Evolutionary conservation across 306 rosid genomes (phyloP), one percentile per base, ranked within the genome.

Genomic region (Oemleria cerasiformis): DNA sequence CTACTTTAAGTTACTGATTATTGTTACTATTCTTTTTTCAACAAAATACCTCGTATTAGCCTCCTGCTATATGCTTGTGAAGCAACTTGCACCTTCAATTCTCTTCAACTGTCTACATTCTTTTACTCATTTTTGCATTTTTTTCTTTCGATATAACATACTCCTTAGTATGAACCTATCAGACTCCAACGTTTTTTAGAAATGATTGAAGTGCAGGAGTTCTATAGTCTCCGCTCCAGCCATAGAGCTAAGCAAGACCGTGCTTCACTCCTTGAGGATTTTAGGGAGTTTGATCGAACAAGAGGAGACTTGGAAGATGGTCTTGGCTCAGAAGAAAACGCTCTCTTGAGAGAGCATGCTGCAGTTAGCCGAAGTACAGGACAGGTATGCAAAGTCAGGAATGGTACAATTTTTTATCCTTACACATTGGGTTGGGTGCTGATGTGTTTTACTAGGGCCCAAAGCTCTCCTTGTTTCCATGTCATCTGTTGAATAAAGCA

Each of bases 191-290:
- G 63, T 73, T 17, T 69, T 81, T 77, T 77, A 49, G 69, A 67
- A 74, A 39, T 79, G 75, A 76, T 82, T 91, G 85, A 83, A 87
- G 78, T 85, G 84, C 96, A 95, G 99, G 99, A 95, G 76, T 95
- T 95, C 84, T 83, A 86, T 84, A 96, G 97, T 70, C 99, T 89
- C 55, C 96, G 96, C 53, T 85, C 96, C 66, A 83, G 96, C 83
- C 96, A 88, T 45, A 76, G 79, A 79, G 96, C 97, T 67, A 91
- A 92, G 89, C 85, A 86, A 78, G 97, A 95, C 51, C 99, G 89
- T 48, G 97, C 99, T 79, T 95, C 96, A 45, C 96, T 95, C 36
- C 86, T 95, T 49, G 99, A 95, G 17, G 97, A 92, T 84, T 95
- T 95, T 75, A 95, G 88, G 79, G 97, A 95, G 80, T 95, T 95